phyloP scores from a whole-genome alignment of 2,329 filamentous ascomycete species.

The Neofusicoccum sp. region DNA sequence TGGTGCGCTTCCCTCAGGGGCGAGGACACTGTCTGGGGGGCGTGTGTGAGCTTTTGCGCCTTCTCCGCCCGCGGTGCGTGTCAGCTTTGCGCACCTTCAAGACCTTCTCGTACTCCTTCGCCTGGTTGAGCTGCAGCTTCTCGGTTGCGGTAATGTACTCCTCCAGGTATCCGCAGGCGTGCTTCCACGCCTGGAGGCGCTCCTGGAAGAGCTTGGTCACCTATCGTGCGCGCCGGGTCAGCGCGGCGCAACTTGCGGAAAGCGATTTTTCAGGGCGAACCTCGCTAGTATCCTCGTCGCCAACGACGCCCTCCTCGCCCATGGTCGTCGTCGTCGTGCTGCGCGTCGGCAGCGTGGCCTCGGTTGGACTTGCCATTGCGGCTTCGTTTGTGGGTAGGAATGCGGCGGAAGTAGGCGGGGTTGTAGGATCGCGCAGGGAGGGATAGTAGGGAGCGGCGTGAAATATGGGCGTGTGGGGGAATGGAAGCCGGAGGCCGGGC shows the following conservation, averaged over 20 bases:
- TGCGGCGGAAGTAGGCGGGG: neutral
- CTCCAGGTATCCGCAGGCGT: conserved; percentile 87
- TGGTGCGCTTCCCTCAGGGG: conserved; percentile 89
- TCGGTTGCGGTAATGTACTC: conserved; percentile 85
- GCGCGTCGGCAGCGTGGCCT: conserved; percentile 34
- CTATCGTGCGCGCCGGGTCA: conserved; percentile 23
- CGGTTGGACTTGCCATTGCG: conserved; percentile 37
- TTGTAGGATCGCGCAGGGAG: neutral
- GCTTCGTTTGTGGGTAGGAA: neutral
- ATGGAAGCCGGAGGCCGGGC: conserved; percentile 1
- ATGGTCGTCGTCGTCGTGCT: conserved; percentile 33
- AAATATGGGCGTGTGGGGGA: conserved; percentile 1
- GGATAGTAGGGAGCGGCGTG: neutral
- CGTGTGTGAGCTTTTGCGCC: neutral
- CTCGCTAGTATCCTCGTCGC: conserved; percentile 54
- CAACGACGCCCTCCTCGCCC: conserved; percentile 49
- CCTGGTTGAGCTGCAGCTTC: conserved; percentile 80
- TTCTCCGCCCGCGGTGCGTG: neutral
- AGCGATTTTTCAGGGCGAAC: conserved; percentile 25
- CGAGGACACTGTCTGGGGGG: conserved; percentile 71
- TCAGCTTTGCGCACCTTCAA: conserved; percentile 66
- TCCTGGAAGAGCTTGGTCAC: conserved; percentile 71
- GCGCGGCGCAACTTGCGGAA: neutral
- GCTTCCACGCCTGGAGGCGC: conserved; percentile 93
- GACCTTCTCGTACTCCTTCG: conserved; percentile 94